Conservation (phyloP, 2,329 filamentous ascomycete species). For the Tolypocladium tundrense region DNA sequence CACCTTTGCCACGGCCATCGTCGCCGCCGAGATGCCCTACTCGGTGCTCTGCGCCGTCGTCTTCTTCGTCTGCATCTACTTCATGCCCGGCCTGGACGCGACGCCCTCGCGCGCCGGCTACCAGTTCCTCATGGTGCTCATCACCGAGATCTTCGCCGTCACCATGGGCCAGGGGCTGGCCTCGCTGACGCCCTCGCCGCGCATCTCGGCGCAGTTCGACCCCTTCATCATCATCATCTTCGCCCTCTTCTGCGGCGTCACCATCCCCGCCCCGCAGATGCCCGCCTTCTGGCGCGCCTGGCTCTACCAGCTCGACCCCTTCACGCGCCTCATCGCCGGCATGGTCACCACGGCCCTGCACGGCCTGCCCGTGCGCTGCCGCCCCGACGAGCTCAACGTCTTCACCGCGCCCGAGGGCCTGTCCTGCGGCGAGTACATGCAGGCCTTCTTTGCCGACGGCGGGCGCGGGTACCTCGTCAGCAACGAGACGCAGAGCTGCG, state of each 20-base stretch:
- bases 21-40: conserved; percentile 80
- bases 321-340: conserved; percentile 70
- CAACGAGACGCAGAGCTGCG: conserved; percentile 55
- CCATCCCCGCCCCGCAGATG: conserved; percentile 69
- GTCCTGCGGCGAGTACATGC: conserved; percentile 69
- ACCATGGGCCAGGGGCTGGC: conserved; percentile 69
- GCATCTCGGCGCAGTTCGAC: conserved; percentile 70
- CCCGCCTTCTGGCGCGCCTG: conserved; percentile 68
- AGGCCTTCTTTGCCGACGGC: conserved; percentile 55
- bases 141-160: conserved; percentile 77
- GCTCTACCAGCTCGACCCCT: conserved; percentile 76
- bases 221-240: conserved; percentile 78
- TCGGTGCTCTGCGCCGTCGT: conserved; percentile 66
- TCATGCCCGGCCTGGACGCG: conserved; percentile 63
- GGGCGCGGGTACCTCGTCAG: conserved; percentile 62
- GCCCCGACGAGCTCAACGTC: conserved; percentile 47
- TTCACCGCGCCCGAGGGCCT: conserved; percentile 58
- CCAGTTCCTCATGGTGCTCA: conserved; percentile 75
- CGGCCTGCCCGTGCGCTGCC: conserved; percentile 51
- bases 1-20: conserved; percentile 66
- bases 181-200: conserved; percentile 66
- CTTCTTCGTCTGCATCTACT: conserved; percentile 81
- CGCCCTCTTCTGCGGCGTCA: conserved; percentile 78
- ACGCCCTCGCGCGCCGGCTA: conserved; percentile 62
- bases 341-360: conserved; percentile 73